phyloP scores from a whole-genome alignment of 441 rosid genomes.

The Croton laevigatus region DNA sequence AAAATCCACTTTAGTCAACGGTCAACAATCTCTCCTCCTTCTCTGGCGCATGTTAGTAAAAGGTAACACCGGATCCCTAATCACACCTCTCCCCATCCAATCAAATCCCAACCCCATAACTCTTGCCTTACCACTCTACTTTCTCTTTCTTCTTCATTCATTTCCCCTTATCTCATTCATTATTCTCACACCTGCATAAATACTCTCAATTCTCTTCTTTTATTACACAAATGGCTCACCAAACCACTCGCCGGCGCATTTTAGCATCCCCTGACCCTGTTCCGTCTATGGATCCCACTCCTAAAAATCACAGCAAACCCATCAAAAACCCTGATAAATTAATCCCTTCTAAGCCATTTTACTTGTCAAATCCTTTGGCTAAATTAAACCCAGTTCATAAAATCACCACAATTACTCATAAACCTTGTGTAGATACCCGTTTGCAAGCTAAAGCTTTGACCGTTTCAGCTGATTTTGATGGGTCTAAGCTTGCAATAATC shows the following conservation, averaged over 20 bases:
- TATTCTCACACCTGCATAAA: neutral
- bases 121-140: neutral
- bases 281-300: conserved; percentile 35
- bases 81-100: conserved; percentile 27
- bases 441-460: conserved; percentile 53
- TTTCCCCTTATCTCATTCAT: neutral
- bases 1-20: conserved; percentile 23
- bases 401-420: conserved; percentile 18
- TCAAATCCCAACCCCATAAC: conserved; percentile 14
- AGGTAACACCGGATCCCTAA: conserved; percentile 27
- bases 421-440: conserved; percentile 29
- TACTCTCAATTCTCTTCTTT: neutral
- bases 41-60: conserved; percentile 26
- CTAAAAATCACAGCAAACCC: conserved; percentile 19
- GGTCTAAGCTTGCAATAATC: conserved; percentile 27
- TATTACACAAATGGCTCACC: conserved; percentile 25
- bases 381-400: conserved; percentile 28
- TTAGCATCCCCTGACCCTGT: conserved; percentile 28
- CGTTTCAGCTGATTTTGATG: conserved; percentile 50
- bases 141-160: conserved; percentile 1
- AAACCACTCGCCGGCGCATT: conserved; percentile 31
- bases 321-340: conserved; percentile 30
- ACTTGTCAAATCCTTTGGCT: conserved; percentile 29
- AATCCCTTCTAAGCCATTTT: conserved; percentile 26
- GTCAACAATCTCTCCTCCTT: conserved; percentile 34